A percentile compares a stretch with the other conserved stretches of the same genome.
Evolutionary conservation across 352 stramenopile species (phyloP).

Genomic region (Thraustochytrium striatum): DNA sequence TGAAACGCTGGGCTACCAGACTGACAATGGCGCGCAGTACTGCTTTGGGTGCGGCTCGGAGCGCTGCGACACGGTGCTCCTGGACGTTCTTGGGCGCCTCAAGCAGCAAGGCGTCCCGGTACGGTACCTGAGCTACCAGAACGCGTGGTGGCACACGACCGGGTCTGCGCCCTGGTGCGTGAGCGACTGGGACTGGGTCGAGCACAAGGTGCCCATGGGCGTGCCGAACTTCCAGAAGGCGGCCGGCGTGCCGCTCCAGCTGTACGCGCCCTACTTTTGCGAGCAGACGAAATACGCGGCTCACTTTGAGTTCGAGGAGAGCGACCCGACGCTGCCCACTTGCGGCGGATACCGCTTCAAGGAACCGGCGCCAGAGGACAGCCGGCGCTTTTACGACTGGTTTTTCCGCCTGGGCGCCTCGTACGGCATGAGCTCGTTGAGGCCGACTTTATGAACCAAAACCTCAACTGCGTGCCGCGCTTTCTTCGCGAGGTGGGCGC

Average conservation of each 20-base stretch:
- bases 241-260: slow-evolving; percentile 51
- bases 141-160: slow-evolving; percentile 47
- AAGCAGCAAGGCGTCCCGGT: slow-evolving; percentile 34
- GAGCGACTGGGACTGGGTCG: slow-evolving; percentile 48
- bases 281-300: neutral
- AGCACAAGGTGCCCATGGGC: slow-evolving; percentile 50
- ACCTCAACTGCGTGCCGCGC: slow-evolving; percentile 53
- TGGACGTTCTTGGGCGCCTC: slow-evolving; percentile 42
- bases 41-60: slow-evolving; percentile 54
- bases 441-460: slow-evolving; percentile 58
- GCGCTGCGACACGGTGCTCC: slow-evolving; percentile 50
- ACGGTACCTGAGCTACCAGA: slow-evolving; percentile 56
- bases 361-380: slow-evolving; percentile 43
- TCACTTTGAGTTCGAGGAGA: slow-evolving; percentile 35
- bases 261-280: slow-evolving; percentile 58
- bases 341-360: slow-evolving; percentile 52
- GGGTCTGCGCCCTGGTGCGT: slow-evolving; percentile 54
- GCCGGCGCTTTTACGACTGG: slow-evolving; percentile 52
- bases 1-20: slow-evolving; percentile 55
- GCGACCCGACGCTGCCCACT: slow-evolving; percentile 38
- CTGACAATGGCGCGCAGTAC: slow-evolving; percentile 56
- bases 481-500: slow-evolving; percentile 31
- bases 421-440: slow-evolving; percentile 53
- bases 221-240: slow-evolving; percentile 43
- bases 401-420: slow-evolving; percentile 51